phyloP scores from a whole-genome alignment of 2,329 filamentous ascomycete species.

The Fusarium sp. region DNA sequence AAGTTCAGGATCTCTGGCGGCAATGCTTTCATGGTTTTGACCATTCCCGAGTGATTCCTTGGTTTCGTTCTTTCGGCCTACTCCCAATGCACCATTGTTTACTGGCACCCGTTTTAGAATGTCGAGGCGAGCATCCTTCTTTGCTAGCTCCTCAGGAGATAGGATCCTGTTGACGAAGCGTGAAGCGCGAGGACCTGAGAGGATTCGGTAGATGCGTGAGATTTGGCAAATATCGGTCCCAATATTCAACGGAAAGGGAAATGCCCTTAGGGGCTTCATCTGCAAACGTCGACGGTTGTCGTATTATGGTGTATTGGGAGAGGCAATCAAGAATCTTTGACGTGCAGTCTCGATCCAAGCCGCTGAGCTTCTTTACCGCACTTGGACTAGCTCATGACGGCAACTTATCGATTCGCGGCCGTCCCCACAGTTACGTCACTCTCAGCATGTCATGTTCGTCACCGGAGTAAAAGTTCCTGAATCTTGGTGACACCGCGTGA shows the following conservation, averaged over 20 bases:
- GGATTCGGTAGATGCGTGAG: slow-evolving; percentile 69
- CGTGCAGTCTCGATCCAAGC: neutral
- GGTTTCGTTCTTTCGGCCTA: neutral
- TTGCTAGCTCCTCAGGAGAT: slow-evolving; percentile 47
- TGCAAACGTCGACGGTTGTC: neutral
- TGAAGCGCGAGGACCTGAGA: slow-evolving; percentile 55
- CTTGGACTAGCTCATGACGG: slow-evolving; percentile 28
- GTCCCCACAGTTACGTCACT: slow-evolving; percentile 23
- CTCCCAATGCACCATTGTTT: neutral
- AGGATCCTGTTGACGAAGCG: slow-evolving; percentile 63
- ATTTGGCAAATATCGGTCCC: slow-evolving; percentile 85
- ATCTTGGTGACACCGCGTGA: neutral
- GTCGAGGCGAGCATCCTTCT: slow-evolving; percentile 36
- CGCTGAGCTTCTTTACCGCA: neutral
- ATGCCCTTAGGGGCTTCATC: slow-evolving; percentile 54
- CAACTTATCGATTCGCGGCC: slow-evolving; percentile 42
- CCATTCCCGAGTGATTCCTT: neutral
- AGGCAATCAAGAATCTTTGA: slow-evolving; percentile 8
- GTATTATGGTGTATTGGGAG: neutral
- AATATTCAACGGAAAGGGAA: slow-evolving; percentile 74
- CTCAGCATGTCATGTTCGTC: neutral
- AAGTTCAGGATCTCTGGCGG: slow-evolving; percentile 36
- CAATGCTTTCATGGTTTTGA: neutral
- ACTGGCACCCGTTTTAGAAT: slow-evolving; percentile 8
- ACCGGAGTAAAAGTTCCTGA: slow-evolving; percentile 11